Conservation (phyloP, 2,329 filamentous ascomycete species). For the Ceratocystis ficicola region DNA sequence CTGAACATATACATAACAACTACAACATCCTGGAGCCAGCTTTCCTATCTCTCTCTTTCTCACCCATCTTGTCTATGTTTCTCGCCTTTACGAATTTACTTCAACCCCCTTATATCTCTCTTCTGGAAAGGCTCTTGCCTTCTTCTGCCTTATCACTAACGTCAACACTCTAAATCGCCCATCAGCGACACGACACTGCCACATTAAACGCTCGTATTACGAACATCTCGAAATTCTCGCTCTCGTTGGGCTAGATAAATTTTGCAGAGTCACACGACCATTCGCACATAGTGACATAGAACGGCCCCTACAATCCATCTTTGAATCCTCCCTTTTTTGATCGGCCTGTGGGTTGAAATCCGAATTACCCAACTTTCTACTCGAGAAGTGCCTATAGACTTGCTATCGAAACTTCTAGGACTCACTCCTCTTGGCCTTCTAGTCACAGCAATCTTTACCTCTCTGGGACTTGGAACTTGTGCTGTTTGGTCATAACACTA, state of each 20-base stretch:
- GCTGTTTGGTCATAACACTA: not conserved
- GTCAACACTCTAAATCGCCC: not conserved
- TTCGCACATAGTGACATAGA: not conserved
- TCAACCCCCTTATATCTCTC: not conserved
- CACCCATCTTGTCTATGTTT: not conserved
- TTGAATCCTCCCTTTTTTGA: not conserved
- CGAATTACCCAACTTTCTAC: not conserved
- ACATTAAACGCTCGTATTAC: constrained; percentile 1
- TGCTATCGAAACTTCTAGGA: no score
- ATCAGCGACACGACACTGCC: not conserved
- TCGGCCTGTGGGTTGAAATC: not conserved
- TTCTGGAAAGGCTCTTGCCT: not conserved
- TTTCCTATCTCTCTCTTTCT: not conserved
- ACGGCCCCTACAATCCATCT: not conserved
- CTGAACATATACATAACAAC: not conserved
- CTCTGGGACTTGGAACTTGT: not conserved
- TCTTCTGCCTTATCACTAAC: not conserved
- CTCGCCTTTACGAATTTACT: not conserved
- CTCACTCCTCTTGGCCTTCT: no score
- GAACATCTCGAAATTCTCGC: not conserved
- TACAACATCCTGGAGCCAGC: not conserved
- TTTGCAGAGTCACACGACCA: constrained; percentile 2
- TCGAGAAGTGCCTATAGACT: no score
- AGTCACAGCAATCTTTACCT: not conserved
- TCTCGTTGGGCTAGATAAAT: not conserved